Conservation (phyloP, 2,329 filamentous ascomycete genomes). For the Talaromyces sp. region DNA sequence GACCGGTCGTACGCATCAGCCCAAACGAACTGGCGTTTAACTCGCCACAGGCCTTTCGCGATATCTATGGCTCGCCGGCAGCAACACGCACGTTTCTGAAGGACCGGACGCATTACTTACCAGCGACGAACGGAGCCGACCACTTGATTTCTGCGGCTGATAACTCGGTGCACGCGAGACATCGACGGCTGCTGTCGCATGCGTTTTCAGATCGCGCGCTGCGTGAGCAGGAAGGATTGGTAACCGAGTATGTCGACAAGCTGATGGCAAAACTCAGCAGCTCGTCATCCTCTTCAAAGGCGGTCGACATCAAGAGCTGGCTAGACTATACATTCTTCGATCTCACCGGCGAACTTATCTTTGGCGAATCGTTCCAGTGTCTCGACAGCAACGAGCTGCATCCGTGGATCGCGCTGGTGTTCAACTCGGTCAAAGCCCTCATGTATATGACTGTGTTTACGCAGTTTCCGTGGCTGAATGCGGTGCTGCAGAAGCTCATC, state of each 20-base stretch:
- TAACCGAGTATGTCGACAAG: background rate
- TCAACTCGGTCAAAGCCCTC: slow-evolving; percentile 33
- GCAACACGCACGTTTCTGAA: background rate
- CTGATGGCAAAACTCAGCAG: background rate
- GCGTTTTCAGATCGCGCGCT: background rate
- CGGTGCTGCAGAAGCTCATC: background rate
- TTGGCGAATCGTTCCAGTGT: slow-evolving; percentile 37
- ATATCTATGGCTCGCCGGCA: background rate
- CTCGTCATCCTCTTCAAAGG: background rate
- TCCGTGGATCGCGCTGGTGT: slow-evolving; percentile 37
- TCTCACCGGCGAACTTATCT: slow-evolving; percentile 35
- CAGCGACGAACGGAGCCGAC: background rate
- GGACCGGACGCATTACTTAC: background rate
- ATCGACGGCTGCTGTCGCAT: background rate
- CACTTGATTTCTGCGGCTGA: background rate
- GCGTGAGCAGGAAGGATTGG: background rate
- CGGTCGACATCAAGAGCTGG: slow-evolving; percentile 18
- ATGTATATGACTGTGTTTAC: background rate
- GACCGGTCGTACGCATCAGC: background rate
- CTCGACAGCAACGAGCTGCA: slow-evolving; percentile 33
- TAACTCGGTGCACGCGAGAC: background rate
- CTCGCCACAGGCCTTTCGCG: background rate
- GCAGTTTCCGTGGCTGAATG: background rate
- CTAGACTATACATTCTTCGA: slow-evolving; percentile 36
- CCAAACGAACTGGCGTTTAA: background rate